These are phyloP conservation scores for Heterococcus sp. DNA, from an alignment of 108 stramenopile genomes.

Conservation along the genomic window DNA sequence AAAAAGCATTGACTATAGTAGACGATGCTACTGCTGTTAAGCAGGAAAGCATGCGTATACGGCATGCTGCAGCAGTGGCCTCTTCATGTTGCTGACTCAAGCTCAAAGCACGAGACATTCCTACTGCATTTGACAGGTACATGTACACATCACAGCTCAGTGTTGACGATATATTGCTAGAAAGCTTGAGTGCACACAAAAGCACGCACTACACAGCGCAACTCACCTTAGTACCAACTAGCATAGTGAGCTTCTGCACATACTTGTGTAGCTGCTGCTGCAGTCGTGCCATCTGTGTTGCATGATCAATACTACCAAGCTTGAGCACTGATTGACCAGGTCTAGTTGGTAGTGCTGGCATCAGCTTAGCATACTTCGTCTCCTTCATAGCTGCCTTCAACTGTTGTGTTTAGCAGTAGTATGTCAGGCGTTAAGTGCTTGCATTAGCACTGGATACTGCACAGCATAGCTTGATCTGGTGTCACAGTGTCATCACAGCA, in stretches of 20 bases:
- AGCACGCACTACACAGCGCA: neutral
- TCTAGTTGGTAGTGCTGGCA: slow-evolving; percentile 18
- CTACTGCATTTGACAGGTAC: neutral
- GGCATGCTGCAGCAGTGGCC: no score
- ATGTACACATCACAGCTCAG: neutral
- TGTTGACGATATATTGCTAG: neutral
- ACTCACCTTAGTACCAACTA: slow-evolving; percentile 14
- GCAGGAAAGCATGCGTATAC: no score
- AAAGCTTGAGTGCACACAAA: neutral
- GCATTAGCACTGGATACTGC: neutral
- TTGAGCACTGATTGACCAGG: slow-evolving; percentile 14
- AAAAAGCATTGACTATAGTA: no score
- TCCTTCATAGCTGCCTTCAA: slow-evolving; percentile 35
- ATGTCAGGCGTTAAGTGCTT: slow-evolving; percentile 4
- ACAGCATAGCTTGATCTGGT: neutral
- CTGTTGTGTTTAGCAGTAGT: slow-evolving; percentile 10
- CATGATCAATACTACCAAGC: slow-evolving; percentile 16
- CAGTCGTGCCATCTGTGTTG: slow-evolving; percentile 21
- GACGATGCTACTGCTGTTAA: no score
- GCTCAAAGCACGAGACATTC: no score
- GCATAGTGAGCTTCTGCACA: slow-evolving; percentile 36
- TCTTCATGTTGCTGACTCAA: no score
- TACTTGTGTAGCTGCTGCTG: slow-evolving; percentile 29
- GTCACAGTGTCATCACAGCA: neutral
- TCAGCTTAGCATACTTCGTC: slow-evolving; percentile 31